These are phyloP conservation scores for Spathaspora sp. DNA, from an alignment of 805 yeast genomes.

Conservation along the genomic window DNA sequence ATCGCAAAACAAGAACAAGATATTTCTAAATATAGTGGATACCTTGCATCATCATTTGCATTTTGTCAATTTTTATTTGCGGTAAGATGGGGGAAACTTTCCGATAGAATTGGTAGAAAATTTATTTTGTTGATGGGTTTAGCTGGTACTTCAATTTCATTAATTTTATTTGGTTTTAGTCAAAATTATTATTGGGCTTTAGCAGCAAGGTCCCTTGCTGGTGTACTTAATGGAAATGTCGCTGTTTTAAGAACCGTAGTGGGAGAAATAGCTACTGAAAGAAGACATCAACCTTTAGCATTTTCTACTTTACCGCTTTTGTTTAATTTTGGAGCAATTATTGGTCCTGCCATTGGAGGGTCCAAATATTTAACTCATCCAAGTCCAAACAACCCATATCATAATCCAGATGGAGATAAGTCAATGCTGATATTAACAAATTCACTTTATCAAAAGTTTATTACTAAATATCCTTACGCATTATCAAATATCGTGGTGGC, in stretches of 20 bases:
- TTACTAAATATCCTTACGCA: slow-evolving; percentile 29
- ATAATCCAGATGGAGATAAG: background rate
- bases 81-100: slow-evolving; percentile 26
- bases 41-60: slow-evolving; percentile 20
- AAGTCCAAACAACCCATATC: slow-evolving; percentile 12
- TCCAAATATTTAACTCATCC: slow-evolving; percentile 26
- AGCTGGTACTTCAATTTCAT: slow-evolving; percentile 20
- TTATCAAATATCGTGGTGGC: slow-evolving; percentile 32
- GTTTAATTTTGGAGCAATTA: slow-evolving; percentile 27
- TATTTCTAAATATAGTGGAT: slow-evolving; percentile 17
- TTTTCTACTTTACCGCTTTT: slow-evolving; percentile 28
- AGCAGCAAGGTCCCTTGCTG: slow-evolving; percentile 23
- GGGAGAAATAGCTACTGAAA: slow-evolving; percentile 29
- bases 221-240: slow-evolving; percentile 28
- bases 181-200: slow-evolving; percentile 23
- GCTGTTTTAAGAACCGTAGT: slow-evolving; percentile 28
- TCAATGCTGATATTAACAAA: background rate
- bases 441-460: slow-evolving; percentile 18
- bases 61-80: slow-evolving; percentile 20
- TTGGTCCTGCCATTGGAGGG: slow-evolving; percentile 33
- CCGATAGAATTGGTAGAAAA: slow-evolving; percentile 28
- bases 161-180: slow-evolving; percentile 26
- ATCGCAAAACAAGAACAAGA: slow-evolving; percentile 17
- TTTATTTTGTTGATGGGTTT: slow-evolving; percentile 22
- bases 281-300: slow-evolving; percentile 27